A percentile compares a stretch with the other conserved stretches of the same genome.
These are phyloP conservation scores for Neonectria ditissima DNA, from an alignment of 2,329 filamentous ascomycete genomes.

Conservation along the genomic window DNA sequence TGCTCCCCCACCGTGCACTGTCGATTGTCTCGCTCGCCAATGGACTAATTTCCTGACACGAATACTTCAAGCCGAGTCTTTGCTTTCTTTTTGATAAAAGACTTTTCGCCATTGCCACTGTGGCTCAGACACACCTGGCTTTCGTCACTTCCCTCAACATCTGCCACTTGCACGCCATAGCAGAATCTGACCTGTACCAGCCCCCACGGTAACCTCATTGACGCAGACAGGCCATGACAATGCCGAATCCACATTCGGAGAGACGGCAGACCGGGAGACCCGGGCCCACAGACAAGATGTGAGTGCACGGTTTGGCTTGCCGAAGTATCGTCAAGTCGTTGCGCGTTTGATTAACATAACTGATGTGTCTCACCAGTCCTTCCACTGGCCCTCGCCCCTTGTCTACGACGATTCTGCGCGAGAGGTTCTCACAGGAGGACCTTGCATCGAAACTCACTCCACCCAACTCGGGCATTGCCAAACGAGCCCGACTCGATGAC, in stretches of 20 bases:
- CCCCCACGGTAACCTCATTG: conserved; percentile 15
- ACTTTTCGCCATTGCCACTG: background rate
- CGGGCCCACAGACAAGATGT: conserved; percentile 4
- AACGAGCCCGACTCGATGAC: conserved; percentile 1
- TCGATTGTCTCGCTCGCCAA: background rate
- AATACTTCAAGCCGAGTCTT: background rate
- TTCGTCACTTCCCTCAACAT: background rate
- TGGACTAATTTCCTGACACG: no score
- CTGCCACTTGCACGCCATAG: background rate
- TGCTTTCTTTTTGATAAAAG: background rate
- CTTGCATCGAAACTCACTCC: background rate
- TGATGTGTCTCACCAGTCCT: conserved; percentile 1
- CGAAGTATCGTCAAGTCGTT: background rate
- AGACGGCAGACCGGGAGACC: background rate
- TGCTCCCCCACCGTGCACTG: background rate
- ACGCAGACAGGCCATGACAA: background rate
- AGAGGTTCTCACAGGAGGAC: background rate
- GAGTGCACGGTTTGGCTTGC: conserved; percentile 7
- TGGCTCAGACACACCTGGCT: background rate
- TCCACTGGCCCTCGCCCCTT: background rate
- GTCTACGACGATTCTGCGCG: no score
- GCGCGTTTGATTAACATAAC: conserved; percentile 5
- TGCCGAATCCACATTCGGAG: conserved; percentile 14
- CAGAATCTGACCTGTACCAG: background rate
- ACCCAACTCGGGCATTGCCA: background rate